Evolutionary conservation across 768 basidiomycete genomes (phyloP), one percentile per base, ranked within the genome.

Genomic region (Russula virescens): DNA sequence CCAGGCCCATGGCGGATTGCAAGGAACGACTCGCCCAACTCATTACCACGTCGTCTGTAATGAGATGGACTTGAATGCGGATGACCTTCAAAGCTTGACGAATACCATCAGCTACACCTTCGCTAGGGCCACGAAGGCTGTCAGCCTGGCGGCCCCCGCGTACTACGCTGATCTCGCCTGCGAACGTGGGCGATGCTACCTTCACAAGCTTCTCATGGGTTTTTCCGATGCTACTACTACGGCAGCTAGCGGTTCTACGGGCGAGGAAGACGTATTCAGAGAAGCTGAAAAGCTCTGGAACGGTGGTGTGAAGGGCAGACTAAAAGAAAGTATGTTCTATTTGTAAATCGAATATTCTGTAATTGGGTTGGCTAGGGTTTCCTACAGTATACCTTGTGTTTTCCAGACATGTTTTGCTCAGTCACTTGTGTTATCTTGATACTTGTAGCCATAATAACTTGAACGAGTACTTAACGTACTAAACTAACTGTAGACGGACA

Each of bases 321-420:
- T 90, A 70, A 87, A 82, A 73, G 80, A 87, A 42, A 85, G 85
- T 0, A 91, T 91, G 88, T 91, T 81, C 68, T 91, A 91, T 72
- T 75, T 90, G n/a, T 89, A 67, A 49, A 23, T 7, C 38, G 19
- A 54, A 46, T 28, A 13, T 18, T 31, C 51, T 5, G 16, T 53
- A 21, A 31, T 34, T 34, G 16, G 23, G 16, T 28, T 50, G 19
- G 14, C 40, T 43, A 16, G 48, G 50, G 42, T 18, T 7, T 13
- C 3, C 18, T 26, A 5, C 19, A 38, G n/a, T 25, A 45, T 19
- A n/a, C 13, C 14, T 13, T 16, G n/a, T 48, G 57, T 53, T 38
- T 53, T 28, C 23, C 40, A 21, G 34, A 26, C 26, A 47, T 38
- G 31, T 46, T 38, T 49, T 40, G 10, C n/a, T 25, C 31, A 35